These are phyloP conservation scores for Boletus subcaerulescens DNA, from an alignment of 768 basidiomycete species.

Conservation along the genomic window DNA sequence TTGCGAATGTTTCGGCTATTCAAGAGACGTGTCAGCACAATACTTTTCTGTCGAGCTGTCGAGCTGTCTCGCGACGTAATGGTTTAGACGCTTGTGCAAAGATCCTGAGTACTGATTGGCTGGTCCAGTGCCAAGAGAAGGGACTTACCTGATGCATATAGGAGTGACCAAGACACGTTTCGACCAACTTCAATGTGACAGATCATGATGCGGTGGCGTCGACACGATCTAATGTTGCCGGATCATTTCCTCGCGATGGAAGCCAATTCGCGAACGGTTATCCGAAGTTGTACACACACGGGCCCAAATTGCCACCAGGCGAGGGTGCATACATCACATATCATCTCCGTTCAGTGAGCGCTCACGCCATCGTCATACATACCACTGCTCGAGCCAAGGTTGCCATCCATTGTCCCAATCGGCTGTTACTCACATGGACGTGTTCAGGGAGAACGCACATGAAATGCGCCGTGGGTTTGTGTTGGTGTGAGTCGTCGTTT, in stretches of 20 bases:
- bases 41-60: no score
- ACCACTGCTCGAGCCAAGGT: no score
- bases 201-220: neutral
- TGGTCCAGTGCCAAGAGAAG: no score
- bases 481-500: neutral
- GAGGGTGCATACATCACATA: neutral
- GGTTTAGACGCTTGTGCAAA: no score
- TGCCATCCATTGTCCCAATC: constrained; percentile 1
- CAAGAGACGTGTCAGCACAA: neutral
- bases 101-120: no score
- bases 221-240: neutral
- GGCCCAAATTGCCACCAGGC: constrained; percentile 3
- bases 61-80: no score
- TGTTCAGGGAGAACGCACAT: neutral
- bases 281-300: neutral
- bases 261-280: neutral
- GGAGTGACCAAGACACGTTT: no score
- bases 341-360: constrained; percentile 8
- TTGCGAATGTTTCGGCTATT: no score
- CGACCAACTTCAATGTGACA: no score
- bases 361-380: neutral
- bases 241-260: neutral
- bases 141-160: no score
- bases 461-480: neutral
- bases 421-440: neutral